phyloP scores from a whole-genome alignment of 176 grass and related monocot genomes.

The Aegilops speltoides region DNA sequence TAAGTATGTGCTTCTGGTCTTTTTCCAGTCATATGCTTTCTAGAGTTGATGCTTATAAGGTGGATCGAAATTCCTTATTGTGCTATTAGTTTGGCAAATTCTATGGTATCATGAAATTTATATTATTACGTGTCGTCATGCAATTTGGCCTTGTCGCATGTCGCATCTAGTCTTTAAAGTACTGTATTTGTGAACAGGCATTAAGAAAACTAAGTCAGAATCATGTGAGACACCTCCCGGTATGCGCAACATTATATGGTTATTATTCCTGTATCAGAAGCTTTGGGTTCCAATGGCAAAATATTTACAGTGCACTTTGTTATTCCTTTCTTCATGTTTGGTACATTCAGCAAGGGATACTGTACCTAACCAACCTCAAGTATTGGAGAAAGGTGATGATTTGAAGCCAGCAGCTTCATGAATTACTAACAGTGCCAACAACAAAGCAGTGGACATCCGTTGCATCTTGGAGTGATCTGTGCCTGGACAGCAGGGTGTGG shows the following conservation, averaged over 20 bases:
- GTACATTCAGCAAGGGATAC: not conserved
- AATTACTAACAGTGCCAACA: not conserved
- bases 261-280: not conserved
- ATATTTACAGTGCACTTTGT: not conserved
- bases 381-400: not conserved
- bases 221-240: not conserved
- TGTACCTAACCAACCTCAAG: not conserved
- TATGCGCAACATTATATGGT: not conserved
- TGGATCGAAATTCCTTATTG: not conserved
- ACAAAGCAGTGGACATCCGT: not conserved
- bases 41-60: not conserved
- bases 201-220: not conserved
- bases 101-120: not conserved
- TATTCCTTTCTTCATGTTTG: not conserved
- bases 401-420: not conserved
- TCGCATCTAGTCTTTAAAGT: not conserved
- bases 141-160: not conserved
- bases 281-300: not conserved
- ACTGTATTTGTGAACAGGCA: not conserved
- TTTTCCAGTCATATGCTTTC: not conserved
- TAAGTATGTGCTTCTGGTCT: not conserved
- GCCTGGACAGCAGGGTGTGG: not conserved
- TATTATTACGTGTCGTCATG: not conserved
- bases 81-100: not conserved
- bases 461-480: not conserved